phyloP scores from a whole-genome alignment of 768 basidiomycete species.

The Leccinum incarnatum region DNA sequence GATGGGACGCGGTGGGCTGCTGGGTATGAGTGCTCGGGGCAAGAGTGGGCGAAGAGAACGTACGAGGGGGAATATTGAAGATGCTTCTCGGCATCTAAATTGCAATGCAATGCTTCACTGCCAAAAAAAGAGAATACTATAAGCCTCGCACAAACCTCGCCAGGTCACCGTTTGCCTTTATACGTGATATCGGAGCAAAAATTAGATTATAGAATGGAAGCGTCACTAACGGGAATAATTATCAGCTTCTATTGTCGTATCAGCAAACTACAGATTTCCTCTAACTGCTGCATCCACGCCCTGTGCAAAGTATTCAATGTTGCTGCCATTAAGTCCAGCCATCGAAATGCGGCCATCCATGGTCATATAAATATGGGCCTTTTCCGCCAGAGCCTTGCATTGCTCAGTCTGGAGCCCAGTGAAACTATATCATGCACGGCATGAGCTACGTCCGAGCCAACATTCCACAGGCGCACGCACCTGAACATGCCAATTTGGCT shows the following conservation, averaged over 20 bases:
- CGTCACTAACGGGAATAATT: slow-evolving; percentile 15
- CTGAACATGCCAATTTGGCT: slow-evolving; percentile 98
- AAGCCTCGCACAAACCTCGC: slow-evolving; percentile 15
- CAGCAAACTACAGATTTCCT: slow-evolving; percentile 56
- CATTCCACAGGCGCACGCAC: slow-evolving; percentile 40
- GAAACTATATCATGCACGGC: slow-evolving; percentile 49
- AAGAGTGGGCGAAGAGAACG: slow-evolving; percentile 5
- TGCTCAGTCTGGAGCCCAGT: slow-evolving; percentile 81
- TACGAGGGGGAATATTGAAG: slow-evolving; percentile 17
- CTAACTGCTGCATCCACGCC: slow-evolving; percentile 81
- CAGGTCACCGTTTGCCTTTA: slow-evolving; percentile 12
- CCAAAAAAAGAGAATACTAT: background rate
- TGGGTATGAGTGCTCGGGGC: background rate
- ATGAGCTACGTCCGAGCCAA: background rate
- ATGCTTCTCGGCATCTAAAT: slow-evolving; percentile 18
- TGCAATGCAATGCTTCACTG: slow-evolving; percentile 20
- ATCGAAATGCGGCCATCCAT: slow-evolving; percentile 90
- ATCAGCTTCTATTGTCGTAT: slow-evolving; percentile 25
- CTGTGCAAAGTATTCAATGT: slow-evolving; percentile 90
- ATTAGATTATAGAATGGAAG: slow-evolving; percentile 21
- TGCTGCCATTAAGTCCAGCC: slow-evolving; percentile 82
- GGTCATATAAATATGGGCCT: slow-evolving; percentile 94
- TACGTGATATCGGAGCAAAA: slow-evolving; percentile 12
- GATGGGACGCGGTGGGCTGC: background rate
- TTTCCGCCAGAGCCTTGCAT: slow-evolving; percentile 79